Evolutionary conservation across 1,284 basidiomycete genomes (phyloP), one percentile per base, ranked within the genome.

Genomic region (Rugosomyces carneus): DNA sequence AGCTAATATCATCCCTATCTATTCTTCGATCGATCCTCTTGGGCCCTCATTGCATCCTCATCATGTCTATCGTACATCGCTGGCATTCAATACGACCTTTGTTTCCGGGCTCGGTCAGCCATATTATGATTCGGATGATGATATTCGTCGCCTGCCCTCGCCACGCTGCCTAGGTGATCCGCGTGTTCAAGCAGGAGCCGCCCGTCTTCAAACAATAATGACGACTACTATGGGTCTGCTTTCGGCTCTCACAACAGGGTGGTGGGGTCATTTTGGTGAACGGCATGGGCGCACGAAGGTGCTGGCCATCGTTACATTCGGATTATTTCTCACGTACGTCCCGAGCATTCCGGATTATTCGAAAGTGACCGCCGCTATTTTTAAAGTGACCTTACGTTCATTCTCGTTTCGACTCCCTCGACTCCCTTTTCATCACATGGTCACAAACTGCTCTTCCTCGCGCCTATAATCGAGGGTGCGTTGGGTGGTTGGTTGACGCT

Each of bases 401-500:
- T 91, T 48, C 70, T 91, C 21, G 82, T 86, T 5, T 87, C 88
- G 1, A 82, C 80, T 0, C 86, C 84, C 16, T 74, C 77, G 15
- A 77, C 77, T 41, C 68, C 74, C 11, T 68, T 88, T 11, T 73
- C 84, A 18, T 67, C 74, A 19, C 82, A 90, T 56, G 78, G 77
- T 0, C 80, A 87, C 57, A 78, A 75, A 45, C 70, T 94, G 35
- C 73, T 97, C n/a, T 67, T 95, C 16, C 54, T 94, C 38, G 86
- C 91, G 1, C 88, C 92, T 0, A 64, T 84, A 23, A 66, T 93
- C 21, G 93, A 96, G 57, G 93, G 93, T 11, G 60, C 84, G 2
- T 72, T 93, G 3, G 93, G 93, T 18, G 90, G 93, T n/a, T 87
- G 86, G 75, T 79, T 86, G 4, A 86, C 89, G 0, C 67, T 93